phyloP scores from a whole-genome alignment of 2,329 filamentous ascomycete genomes.

The Ophiostoma tasmaniense region DNA sequence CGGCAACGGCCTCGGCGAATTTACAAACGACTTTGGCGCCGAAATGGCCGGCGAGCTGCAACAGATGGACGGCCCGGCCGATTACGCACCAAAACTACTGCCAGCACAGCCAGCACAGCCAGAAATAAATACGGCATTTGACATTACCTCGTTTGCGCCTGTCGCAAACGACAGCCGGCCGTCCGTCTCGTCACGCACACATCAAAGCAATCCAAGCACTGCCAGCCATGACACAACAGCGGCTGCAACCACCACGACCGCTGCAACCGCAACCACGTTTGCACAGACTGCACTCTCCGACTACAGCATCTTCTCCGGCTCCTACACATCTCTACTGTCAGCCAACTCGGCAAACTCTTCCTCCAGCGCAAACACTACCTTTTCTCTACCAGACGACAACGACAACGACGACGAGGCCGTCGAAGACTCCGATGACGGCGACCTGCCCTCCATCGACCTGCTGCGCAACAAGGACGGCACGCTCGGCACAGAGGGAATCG shows the following conservation, averaged over 20 bases:
- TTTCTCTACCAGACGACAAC: neutral
- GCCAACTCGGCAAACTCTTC: neutral
- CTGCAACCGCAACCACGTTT: neutral
- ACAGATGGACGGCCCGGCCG: neutral
- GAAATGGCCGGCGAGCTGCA: neutral
- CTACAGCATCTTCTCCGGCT: slow-evolving; percentile 1
- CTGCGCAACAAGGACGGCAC: neutral
- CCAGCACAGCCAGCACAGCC: neutral
- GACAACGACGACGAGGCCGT: neutral
- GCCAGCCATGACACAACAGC: neutral
- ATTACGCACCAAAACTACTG: neutral
- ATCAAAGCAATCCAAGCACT: neutral
- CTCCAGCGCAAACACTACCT: neutral
- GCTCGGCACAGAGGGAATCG: neutral
- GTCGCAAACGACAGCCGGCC: neutral
- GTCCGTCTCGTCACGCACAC: neutral
- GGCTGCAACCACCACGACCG: neutral
- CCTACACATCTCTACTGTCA: neutral
- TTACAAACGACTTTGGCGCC: neutral
- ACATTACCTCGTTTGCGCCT: neutral
- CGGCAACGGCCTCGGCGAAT: neutral
- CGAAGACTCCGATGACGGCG: slow-evolving; percentile 23
- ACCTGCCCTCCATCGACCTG: neutral
- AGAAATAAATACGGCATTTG: neutral
- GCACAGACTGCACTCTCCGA: neutral